These are phyloP conservation scores for Cucumis melo DNA, from an alignment of 306 rosid species.

Conservation along the genomic window DNA sequence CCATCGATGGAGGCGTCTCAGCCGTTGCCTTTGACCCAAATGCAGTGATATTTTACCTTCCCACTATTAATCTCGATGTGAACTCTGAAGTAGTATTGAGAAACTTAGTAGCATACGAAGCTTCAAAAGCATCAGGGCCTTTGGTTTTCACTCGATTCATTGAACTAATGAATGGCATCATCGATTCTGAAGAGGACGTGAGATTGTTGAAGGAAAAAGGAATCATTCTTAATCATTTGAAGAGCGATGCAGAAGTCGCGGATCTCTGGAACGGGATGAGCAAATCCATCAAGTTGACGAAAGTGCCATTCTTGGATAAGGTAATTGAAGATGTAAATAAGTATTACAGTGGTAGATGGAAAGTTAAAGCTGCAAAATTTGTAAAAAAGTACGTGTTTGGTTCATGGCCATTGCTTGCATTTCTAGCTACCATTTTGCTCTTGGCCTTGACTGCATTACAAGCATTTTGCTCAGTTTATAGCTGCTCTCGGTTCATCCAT, in stretches of 20 bases:
- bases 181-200: slow-evolving; percentile 55
- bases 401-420: slow-evolving; percentile 51
- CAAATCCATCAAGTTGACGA: slow-evolving; percentile 48
- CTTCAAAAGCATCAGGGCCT: slow-evolving; percentile 45
- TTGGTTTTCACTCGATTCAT: slow-evolving; percentile 55
- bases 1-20: slow-evolving; percentile 31
- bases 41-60: slow-evolving; percentile 38
- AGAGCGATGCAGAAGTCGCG: slow-evolving; percentile 54
- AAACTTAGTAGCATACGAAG: slow-evolving; percentile 70
- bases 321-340: slow-evolving; percentile 66
- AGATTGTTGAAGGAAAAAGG: slow-evolving; percentile 41
- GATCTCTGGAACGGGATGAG: slow-evolving; percentile 64
- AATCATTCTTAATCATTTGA: slow-evolving; percentile 43
- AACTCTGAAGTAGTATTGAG: slow-evolving; percentile 43
- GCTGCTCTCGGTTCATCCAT: not conserved
- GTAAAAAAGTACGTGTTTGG: slow-evolving; percentile 37
- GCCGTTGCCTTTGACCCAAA: slow-evolving; percentile 34
- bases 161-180: slow-evolving; percentile 62
- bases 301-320: slow-evolving; percentile 50
- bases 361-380: slow-evolving; percentile 33
- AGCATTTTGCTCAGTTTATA: slow-evolving; percentile 8
- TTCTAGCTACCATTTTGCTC: slow-evolving; percentile 37
- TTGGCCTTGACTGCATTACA: slow-evolving; percentile 26
- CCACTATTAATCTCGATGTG: slow-evolving; percentile 35
- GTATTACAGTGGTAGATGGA: slow-evolving; percentile 39